Percentiles rank a stretch among this genome's conserved stretches.
These are phyloP conservation scores for Digitaria exilis DNA, from an alignment of 202 grass and related monocot species.

Conservation along the genomic window DNA sequence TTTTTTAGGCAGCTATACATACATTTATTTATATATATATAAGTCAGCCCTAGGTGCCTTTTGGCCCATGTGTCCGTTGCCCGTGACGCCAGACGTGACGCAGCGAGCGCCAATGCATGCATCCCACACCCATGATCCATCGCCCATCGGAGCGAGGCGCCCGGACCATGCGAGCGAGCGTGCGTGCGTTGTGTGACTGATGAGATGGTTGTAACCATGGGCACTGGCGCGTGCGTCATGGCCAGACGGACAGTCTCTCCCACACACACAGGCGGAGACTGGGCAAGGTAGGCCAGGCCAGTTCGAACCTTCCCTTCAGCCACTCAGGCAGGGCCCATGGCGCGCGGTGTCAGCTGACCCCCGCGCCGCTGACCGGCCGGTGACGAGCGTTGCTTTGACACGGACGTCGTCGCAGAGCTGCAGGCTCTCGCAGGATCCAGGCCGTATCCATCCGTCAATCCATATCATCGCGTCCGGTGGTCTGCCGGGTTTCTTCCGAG, in stretches of 20 bases:
- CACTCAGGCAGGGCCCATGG: neutral
- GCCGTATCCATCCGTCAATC: slow-evolving; percentile 15
- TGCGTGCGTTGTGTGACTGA: slow-evolving; percentile 33
- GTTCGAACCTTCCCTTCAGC: slow-evolving; percentile 49
- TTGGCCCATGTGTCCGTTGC: neutral
- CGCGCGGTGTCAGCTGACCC: slow-evolving; percentile 31
- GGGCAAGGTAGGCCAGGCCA: neutral
- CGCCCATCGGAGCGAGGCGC: too few relatives aligned
- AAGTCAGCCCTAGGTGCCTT: neutral
- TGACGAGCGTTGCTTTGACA: slow-evolving; percentile 21
- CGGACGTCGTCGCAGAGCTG: neutral
- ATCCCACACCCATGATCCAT: neutral
- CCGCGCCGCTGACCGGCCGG: slow-evolving; percentile 27
- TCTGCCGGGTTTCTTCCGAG: too few relatives aligned
- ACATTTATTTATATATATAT: too few relatives aligned
- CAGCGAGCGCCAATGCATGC: neutral
- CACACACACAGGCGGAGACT: too few relatives aligned
- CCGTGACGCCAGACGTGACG: slow-evolving; percentile 34
- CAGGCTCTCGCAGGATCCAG: neutral
- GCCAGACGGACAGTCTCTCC: too few relatives aligned
- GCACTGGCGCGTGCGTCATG: slow-evolving; percentile 11
- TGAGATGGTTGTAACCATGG: slow-evolving; percentile 28
- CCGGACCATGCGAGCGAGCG: neutral
- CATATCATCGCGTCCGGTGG: neutral
- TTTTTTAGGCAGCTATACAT: too few relatives aligned